phyloP scores from a whole-genome alignment of 2,329 filamentous ascomycete species.

The Phaeomoniella chlamydospora region DNA sequence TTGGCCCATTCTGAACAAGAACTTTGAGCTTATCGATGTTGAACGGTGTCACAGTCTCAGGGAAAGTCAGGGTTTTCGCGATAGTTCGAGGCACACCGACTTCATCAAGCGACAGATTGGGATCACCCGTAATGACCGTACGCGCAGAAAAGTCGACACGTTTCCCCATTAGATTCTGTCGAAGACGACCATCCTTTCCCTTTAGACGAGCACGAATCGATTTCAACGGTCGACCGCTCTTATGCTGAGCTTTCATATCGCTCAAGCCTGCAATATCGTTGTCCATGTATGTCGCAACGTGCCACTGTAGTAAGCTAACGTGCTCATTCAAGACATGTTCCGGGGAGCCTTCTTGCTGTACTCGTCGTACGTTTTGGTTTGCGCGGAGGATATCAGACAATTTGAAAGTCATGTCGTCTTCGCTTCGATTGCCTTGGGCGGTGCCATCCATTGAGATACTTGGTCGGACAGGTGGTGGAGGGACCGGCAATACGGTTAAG shows the following conservation, averaged over 20 bases:
- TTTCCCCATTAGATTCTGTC: constrained; percentile 99
- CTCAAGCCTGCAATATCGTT: constrained; percentile 96
- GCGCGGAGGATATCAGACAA: constrained; percentile 95
- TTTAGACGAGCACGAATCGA: constrained; percentile 93
- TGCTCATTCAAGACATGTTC: constrained; percentile 86
- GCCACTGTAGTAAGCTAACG: constrained; percentile 83
- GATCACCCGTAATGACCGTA: constrained; percentile 98
- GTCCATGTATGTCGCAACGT: constrained; percentile 99
- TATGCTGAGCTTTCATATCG: constrained; percentile 64
- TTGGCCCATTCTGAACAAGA: constrained; percentile 84
- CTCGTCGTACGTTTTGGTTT: constrained; percentile 86
- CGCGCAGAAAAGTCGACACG: constrained; percentile 98
- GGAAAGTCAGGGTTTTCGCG: constrained; percentile 84
- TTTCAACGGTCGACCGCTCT: constrained; percentile 92
- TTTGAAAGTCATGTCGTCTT: constrained; percentile 99
- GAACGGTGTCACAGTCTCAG: constrained; percentile 93
- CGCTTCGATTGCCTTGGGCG: constrained; percentile 79
- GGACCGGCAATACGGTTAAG: constrained; percentile 84
- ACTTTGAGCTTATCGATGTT: constrained; percentile 88
- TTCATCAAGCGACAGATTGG: constrained; percentile 89
- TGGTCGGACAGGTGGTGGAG: constrained; percentile 85
- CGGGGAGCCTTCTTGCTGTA: constrained; percentile 80
- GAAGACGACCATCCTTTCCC: constrained; percentile 94
- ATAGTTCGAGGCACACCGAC: constrained; percentile 93
- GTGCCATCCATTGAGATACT: constrained; percentile 96